Conservation (phyloP, 768 basidiomycete species). For the Exidia glandulosa region DNA sequence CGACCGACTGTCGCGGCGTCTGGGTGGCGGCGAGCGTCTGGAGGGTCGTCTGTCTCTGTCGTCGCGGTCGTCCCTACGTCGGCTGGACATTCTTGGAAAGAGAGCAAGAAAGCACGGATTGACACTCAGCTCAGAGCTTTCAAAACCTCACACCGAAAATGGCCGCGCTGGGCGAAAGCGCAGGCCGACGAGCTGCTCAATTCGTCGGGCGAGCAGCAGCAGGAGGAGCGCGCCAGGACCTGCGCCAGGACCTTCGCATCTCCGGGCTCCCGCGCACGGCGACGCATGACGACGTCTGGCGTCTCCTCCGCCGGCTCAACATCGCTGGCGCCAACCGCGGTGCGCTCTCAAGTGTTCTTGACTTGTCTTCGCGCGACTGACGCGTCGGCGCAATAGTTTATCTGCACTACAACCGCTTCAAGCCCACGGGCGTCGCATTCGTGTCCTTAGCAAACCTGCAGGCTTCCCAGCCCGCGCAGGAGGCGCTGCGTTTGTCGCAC, state of each 20-base stretch:
- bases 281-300: not conserved
- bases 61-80: not conserved
- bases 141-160: not conserved
- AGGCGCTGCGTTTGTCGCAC: conserved; percentile 30
- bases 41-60: conserved; percentile 4
- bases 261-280: not conserved
- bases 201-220: not conserved
- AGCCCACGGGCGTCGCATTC: conserved; percentile 47
- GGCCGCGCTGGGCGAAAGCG: too few relatives aligned
- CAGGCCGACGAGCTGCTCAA: not conserved
- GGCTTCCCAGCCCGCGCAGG: conserved; percentile 30
- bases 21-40: not conserved
- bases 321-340: not conserved
- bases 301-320: not conserved
- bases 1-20: conserved; percentile 15
- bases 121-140: not conserved
- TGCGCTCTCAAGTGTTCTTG: not conserved
- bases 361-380: not conserved
- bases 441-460: conserved; percentile 42
- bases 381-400: too few relatives aligned
- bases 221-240: not conserved
- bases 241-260: not conserved
- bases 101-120: not conserved
- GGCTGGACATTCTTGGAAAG: not conserved
- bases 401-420: conserved; percentile 49